Conservation (phyloP, 495 filamentous ascomycete genomes). For the Hyaloscypha bicolor region DNA sequence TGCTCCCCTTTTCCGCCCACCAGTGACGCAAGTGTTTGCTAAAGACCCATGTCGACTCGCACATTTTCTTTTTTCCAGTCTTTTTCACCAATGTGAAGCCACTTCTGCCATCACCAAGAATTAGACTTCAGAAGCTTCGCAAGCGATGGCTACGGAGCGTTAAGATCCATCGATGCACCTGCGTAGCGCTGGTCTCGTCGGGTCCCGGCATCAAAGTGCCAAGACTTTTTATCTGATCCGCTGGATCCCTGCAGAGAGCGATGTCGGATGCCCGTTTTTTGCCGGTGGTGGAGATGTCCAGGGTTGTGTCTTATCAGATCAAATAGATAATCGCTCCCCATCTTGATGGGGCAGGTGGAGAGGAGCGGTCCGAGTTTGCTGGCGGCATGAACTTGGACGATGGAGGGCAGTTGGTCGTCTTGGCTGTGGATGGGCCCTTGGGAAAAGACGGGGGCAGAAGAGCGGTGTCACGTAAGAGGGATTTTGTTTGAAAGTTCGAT, state of each 20-base stretch:
- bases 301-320: slow-evolving; percentile 24
- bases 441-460: background rate
- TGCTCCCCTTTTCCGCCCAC: background rate
- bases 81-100: background rate
- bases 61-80: background rate
- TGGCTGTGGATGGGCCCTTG: background rate
- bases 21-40: background rate
- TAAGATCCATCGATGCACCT: background rate
- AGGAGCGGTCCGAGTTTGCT: background rate
- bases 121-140: background rate
- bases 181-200: background rate
- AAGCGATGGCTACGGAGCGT: background rate
- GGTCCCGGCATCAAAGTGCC: slow-evolving; percentile 1
- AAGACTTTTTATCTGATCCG: slow-evolving; percentile 33
- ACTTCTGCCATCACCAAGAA: background rate
- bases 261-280: background rate
- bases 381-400: background rate
- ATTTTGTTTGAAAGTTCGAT: background rate
- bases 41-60: background rate
- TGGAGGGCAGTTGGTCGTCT: background rate
- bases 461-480: slow-evolving; percentile 17
- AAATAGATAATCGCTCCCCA: slow-evolving; percentile 20
- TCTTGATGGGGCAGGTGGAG: slow-evolving; percentile 13
- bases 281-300: background rate
- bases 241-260: background rate